Evolutionary conservation across 2,329 filamentous ascomycete species (phyloP), one percentile per base, ranked within the genome.

Genomic region (Colletotrichum truncatum): DNA sequence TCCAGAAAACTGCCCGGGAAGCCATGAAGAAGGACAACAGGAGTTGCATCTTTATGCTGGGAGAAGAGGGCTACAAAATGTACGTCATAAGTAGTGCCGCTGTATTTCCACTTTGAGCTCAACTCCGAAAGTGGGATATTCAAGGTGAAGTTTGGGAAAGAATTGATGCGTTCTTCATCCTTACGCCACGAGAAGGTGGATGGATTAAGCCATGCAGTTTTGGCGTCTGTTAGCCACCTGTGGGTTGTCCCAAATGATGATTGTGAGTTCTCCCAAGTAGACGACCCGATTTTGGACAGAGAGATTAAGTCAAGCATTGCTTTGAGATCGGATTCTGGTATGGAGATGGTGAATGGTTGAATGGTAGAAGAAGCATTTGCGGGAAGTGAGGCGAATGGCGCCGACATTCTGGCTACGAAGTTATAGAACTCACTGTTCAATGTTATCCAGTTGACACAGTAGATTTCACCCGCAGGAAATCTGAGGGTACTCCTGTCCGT

Each of bases 1-100:
- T 60, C 21, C n/a, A 45, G 6, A 16, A 53, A n/a, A 12, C 46
- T 60, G 12, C 56, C 36, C 6, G n/a, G 36, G 8, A 36, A 45
- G 18, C 46, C 46, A 9, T 45, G 46, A 6, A 60, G 36, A 0
- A 45, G 26, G 28, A 53, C 3, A 21, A 28, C n/a, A 16, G 46
- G 36, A 2, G 34, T 0, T n/a, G 36, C 39, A 1, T 48, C 25
- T 14, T 23, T 30, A 14, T 18, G 41, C 10, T 21, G 21, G 10
- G 51, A 32, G 11, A 28, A 57, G 34, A 41, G 41, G 25, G 25
- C 43, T 18, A 56, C 9, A 32, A 41, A 28, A 14, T 34, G 51
- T 2, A 56, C 1, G 1, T 21, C 1, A 2, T 26, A 26, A 4
- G 9, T 3, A 2, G 53, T n/a, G 45, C 55, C 55, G 16, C 1